A percentile compares a stretch with the other conserved stretches of the same genome.
Evolutionary conservation across 2,329 filamentous ascomycete species (phyloP).

Genomic region (Botrytis aclada): DNA sequence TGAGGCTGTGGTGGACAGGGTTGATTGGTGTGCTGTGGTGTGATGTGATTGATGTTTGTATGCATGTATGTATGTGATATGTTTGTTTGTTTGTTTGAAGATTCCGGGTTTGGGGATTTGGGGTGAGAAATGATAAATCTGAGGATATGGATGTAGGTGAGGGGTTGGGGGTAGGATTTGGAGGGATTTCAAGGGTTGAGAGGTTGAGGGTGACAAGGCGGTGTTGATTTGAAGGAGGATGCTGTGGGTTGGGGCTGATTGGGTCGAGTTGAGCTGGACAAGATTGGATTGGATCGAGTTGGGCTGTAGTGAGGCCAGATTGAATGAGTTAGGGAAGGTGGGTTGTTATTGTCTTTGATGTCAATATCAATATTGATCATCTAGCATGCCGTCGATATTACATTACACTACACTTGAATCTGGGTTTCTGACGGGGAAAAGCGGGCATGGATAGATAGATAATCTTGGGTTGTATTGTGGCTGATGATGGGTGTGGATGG

Average conservation of each 20-base stretch:
- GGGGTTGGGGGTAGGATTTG: neutral
- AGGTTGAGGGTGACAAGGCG: neutral
- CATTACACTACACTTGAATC: neutral
- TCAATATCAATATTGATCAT: neutral
- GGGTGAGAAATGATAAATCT: neutral
- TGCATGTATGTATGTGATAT: neutral
- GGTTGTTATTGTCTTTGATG: neutral
- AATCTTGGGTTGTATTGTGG: neutral
- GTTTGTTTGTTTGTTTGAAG: neutral
- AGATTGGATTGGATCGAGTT: neutral
- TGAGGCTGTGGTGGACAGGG: neutral
- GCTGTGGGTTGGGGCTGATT: neutral
- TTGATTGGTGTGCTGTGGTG: neutral
- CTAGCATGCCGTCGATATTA: neutral
- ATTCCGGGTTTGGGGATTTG: neutral
- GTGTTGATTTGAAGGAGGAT: neutral
- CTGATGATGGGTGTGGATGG: neutral
- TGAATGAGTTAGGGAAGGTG: neutral
- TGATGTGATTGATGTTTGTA: too few relatives aligned
- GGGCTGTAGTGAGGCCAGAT: neutral
- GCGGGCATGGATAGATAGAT: neutral
- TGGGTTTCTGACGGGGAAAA: neutral
- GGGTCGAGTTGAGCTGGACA: neutral
- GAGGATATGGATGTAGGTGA: neutral
- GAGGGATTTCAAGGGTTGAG: neutral